Conservation (phyloP, 768 basidiomycete species). For the Amanita pseudoporphyria region DNA sequence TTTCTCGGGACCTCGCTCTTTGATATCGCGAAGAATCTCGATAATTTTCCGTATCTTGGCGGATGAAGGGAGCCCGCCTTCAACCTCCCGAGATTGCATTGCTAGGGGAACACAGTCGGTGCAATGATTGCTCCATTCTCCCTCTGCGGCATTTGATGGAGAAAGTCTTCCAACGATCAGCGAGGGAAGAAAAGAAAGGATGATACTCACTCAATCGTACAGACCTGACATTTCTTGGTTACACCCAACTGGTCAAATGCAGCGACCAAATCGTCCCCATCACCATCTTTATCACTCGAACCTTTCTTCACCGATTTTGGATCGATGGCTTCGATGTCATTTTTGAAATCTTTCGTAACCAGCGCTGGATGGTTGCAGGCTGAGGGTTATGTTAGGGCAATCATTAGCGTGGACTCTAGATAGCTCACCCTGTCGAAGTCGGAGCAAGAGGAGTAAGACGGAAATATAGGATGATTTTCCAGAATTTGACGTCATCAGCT, state of each 20-base stretch:
- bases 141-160: constrained; percentile 25
- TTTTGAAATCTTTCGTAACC: constrained; percentile 65
- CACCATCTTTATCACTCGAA: constrained; percentile 43
- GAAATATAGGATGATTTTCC: constrained; percentile 58
- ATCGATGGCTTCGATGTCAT: constrained; percentile 71
- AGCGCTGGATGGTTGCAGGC: constrained; percentile 88
- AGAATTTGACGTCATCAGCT: constrained; percentile 43
- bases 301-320: constrained; percentile 42
- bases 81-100: constrained; percentile 34
- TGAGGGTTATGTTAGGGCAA: constrained; percentile 19
- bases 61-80: constrained; percentile 55
- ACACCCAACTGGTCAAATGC: constrained; percentile 68
- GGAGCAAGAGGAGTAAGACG: constrained; percentile 61
- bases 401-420: background rate
- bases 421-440: constrained; percentile 80
- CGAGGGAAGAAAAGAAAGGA: background rate
- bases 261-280: constrained; percentile 66
- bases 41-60: constrained; percentile 85
- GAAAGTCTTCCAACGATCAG: constrained; percentile 24
- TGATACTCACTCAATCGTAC: constrained; percentile 52
- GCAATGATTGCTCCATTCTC: constrained; percentile 42
- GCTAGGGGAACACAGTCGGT: constrained; percentile 47
- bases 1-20: constrained; percentile 62
- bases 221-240: constrained; percentile 68
- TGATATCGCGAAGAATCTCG: constrained; percentile 58